These are phyloP conservation scores for Beauveria medogensis DNA, from an alignment of 2,329 filamentous ascomycete genomes.

Conservation along the genomic window DNA sequence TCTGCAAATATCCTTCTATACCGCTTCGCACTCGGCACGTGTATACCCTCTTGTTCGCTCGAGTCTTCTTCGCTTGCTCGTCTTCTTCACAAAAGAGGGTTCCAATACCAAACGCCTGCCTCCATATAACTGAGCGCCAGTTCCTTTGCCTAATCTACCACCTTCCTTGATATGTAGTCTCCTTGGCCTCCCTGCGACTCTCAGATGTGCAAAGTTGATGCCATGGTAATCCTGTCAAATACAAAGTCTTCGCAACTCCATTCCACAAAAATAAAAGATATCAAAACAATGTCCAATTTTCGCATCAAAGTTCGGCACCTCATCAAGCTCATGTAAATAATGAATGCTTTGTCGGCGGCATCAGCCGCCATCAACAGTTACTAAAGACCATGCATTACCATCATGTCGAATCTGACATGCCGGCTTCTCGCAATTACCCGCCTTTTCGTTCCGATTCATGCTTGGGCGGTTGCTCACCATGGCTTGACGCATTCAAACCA, in stretches of 20 bases:
- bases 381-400: background rate
- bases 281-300: conserved; percentile 11
- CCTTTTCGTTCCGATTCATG: conserved; percentile 56
- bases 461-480: conserved; percentile 48
- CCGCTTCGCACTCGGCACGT: background rate
- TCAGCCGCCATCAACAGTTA: background rate
- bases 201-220: background rate
- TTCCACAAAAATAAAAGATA: conserved; percentile 7
- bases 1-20: conserved; percentile 10
- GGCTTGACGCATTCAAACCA: conserved; percentile 22
- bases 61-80: background rate
- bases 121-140: conserved; percentile 9
- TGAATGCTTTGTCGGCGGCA: background rate
- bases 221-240: conserved; percentile 9
- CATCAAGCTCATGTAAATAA: conserved; percentile 1
- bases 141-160: conserved; percentile 1
- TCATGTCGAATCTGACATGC: background rate
- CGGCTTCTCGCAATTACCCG: conserved; percentile 33
- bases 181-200: conserved; percentile 4
- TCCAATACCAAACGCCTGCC: conserved; percentile 7
- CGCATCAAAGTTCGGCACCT: background rate
- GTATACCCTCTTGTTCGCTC: background rate
- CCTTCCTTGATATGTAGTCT: background rate
- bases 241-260: conserved; percentile 8
- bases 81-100: conserved; percentile 2